Conservation (phyloP, 2,329 filamentous ascomycete genomes). For the Fusarium albidum region DNA sequence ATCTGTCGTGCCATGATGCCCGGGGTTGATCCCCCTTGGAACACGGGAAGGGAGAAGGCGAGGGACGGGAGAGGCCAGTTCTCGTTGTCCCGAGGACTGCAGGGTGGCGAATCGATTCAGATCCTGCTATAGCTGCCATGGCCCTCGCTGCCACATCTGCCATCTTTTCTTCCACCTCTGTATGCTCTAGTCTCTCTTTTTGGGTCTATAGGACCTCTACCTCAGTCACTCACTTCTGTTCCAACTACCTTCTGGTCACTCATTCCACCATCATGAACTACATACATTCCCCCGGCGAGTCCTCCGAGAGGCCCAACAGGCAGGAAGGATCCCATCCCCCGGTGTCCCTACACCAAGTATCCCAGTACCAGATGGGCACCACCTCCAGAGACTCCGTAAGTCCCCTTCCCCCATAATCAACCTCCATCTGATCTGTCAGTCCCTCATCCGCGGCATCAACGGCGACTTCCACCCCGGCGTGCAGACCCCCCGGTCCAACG, state of each 20-base stretch:
- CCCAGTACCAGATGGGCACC: constrained; percentile 21
- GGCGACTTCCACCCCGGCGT: constrained; percentile 43
- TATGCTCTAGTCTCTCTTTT: not conserved
- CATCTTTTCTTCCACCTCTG: no score
- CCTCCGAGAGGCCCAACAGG: not conserved
- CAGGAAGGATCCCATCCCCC: constrained; percentile 19
- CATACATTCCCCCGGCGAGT: constrained; percentile 32
- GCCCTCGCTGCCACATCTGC: no score
- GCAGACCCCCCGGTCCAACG: constrained; percentile 44
- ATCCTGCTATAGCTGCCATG: constrained; percentile 39
- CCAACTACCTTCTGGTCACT: no score
- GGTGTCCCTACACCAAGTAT: constrained; percentile 15
- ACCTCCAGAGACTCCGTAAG: constrained; percentile 44
- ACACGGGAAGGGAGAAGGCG: not conserved
- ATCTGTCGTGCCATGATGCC: constrained; percentile 37
- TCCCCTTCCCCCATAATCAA: not conserved
- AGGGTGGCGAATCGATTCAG: no score
- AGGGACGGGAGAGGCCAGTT: constrained; percentile 14
- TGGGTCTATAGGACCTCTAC: no score
- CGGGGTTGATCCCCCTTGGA: not conserved
- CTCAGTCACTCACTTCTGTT: not conserved
- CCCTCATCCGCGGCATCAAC: constrained; percentile 44
- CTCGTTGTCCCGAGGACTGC: constrained; percentile 23
- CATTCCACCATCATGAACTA: not conserved
- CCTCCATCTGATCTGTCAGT: constrained; percentile 35